Evolutionary conservation across 192 early-diverging fungal species (phyloP).

Genomic region (Lobulomyces angularis): DNA sequence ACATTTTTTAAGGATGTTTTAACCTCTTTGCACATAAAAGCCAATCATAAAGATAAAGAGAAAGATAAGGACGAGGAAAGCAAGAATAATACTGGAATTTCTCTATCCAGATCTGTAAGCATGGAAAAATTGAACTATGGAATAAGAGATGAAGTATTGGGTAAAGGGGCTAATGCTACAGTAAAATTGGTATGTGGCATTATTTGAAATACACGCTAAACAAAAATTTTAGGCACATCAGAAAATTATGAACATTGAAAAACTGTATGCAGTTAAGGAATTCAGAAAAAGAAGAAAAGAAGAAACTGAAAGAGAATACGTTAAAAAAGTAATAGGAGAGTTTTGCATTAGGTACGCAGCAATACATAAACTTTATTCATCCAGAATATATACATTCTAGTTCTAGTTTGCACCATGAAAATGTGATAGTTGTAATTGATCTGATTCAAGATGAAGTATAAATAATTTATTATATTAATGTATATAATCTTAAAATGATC

Average conservation of each 20-base stretch:
- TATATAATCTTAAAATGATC: constrained; percentile 1
- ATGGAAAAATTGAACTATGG: constrained; percentile 22
- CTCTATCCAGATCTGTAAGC: too few species aligned
- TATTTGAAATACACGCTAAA: constrained; percentile 5
- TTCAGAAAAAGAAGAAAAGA: constrained; percentile 15
- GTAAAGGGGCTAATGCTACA: constrained; percentile 35
- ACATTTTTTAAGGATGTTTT: too few species aligned
- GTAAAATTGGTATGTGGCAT: constrained; percentile 25
- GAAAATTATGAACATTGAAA: background rate
- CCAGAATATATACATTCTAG: background rate
- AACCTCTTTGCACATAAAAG: too few species aligned
- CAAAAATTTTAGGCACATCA: too few species aligned
- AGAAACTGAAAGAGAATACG: constrained; percentile 18
- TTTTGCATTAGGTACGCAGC: constrained; percentile 14
- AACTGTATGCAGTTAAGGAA: constrained; percentile 9
- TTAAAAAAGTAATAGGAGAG: constrained; percentile 17
- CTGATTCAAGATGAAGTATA: constrained; percentile 13
- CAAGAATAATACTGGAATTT: too few species aligned
- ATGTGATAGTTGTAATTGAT: constrained; percentile 15
- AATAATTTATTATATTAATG: constrained; percentile 4
- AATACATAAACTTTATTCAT: background rate
- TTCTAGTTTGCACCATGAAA: constrained; percentile 20
- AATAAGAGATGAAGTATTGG: constrained; percentile 17
- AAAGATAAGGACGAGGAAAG: too few species aligned
- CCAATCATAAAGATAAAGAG: too few species aligned